These are phyloP conservation scores for Acanthamoeba royreba DNA, from an alignment of 208 protist genomes.

Conservation along the genomic window DNA sequence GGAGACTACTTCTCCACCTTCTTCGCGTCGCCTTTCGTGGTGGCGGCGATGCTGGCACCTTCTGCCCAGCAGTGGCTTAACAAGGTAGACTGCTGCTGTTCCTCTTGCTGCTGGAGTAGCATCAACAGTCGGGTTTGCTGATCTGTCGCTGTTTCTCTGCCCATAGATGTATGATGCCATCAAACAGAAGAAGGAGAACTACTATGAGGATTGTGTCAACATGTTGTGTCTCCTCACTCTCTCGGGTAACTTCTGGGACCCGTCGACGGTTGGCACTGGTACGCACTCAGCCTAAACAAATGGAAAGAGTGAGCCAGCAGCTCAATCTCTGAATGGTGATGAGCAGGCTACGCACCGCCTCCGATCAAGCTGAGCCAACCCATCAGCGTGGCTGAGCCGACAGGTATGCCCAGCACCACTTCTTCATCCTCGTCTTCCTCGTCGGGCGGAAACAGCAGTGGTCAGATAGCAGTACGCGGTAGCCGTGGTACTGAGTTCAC, in stretches of 20 bases:
- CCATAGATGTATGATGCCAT: background rate
- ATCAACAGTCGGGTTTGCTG: background rate
- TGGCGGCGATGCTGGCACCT: background rate
- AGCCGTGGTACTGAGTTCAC: background rate
- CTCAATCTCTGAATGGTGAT: background rate
- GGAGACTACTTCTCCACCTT: background rate
- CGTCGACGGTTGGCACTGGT: background rate
- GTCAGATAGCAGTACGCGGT: background rate
- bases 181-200: background rate
- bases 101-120: background rate
- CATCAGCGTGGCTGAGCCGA: background rate
- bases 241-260: constrained; percentile 24
- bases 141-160: background rate
- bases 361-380: background rate
- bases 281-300: background rate
- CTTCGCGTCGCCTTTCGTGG: background rate
- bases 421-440: background rate
- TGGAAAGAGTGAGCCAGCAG: background rate
- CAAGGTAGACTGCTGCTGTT: background rate
- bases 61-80: background rate
- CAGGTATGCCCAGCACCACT: background rate
- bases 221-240: background rate
- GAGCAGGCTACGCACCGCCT: background rate
- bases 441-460: background rate
- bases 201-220: constrained; percentile 9